These are phyloP conservation scores for Suillus subaureus DNA, from an alignment of 768 basidiomycete species.

Conservation along the genomic window DNA sequence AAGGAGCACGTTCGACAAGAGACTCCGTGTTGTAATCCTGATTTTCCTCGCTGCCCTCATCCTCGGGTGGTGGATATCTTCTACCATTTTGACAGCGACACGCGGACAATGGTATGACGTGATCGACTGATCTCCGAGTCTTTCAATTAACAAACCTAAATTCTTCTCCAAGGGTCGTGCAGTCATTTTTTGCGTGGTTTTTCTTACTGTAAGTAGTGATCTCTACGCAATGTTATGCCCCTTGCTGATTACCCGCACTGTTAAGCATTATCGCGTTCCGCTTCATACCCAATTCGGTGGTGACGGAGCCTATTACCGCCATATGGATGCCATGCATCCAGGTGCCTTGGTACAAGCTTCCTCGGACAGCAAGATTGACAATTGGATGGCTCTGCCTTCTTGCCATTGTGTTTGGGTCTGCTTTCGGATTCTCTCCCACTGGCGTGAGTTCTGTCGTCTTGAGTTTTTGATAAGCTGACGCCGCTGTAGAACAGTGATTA, in stretches of 20 bases:
- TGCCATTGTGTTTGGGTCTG: conserved; percentile 81
- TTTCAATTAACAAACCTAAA: conserved; percentile 8
- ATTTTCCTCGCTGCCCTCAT: conserved; percentile 58
- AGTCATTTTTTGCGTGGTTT: conserved; percentile 82
- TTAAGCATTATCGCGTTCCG: conserved; percentile 77
- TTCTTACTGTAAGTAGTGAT: conserved; percentile 61
- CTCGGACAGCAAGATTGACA: conserved; percentile 54
- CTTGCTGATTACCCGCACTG: background rate
- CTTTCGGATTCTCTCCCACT: conserved; percentile 75
- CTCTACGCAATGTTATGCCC: background rate
- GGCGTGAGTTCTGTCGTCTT: conserved; percentile 40
- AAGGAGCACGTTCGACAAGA: conserved; percentile 17
- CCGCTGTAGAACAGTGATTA: conserved; percentile 57
- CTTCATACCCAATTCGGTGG: conserved; percentile 73
- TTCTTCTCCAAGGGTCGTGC: conserved; percentile 58
- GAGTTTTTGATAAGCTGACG: conserved; percentile 17
- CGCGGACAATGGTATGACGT: conserved; percentile 69
- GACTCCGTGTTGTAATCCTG: conserved; percentile 49
- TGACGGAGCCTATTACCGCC: conserved; percentile 71
- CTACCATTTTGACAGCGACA: conserved; percentile 67
- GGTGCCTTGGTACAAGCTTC: conserved; percentile 66
- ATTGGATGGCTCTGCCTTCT: conserved; percentile 80
- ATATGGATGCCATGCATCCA: conserved; percentile 70
- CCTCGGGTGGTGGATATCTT: conserved; percentile 85
- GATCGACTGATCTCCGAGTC: background rate